phyloP scores from a whole-genome alignment of 1,139 yeast species.

The Debaryomyces sp. region DNA sequence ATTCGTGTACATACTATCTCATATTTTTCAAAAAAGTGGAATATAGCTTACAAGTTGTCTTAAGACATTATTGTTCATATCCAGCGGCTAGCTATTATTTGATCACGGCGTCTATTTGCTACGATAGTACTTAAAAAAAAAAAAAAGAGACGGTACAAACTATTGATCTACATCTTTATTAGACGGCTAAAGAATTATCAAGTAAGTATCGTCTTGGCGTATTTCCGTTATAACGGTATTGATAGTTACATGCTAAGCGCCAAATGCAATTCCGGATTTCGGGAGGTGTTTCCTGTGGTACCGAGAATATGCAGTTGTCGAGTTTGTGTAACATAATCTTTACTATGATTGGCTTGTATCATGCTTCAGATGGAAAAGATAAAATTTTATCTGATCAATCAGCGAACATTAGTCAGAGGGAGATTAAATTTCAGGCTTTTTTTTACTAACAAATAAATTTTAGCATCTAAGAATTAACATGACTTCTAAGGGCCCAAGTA shows the following conservation, averaged over 20 bases:
- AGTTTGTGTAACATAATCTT: slow-evolving; percentile 10
- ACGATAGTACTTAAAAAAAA: not conserved
- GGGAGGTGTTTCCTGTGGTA: not conserved
- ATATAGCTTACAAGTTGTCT: not conserved
- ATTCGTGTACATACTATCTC: not conserved
- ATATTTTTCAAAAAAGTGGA: not conserved
- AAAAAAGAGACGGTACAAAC: not conserved
- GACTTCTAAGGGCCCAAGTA: slow-evolving; percentile 31
- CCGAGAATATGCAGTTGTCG: slow-evolving; percentile 5
- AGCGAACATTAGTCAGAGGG: slow-evolving; percentile 5
- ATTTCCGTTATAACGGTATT: not conserved
- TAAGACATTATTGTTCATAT: not conserved
- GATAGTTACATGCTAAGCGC: not conserved
- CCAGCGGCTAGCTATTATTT: not conserved
- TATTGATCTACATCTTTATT: not conserved
- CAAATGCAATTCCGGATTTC: slow-evolving; percentile 6
- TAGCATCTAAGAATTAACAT: slow-evolving; percentile 12
- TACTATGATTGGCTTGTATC: slow-evolving; percentile 6
- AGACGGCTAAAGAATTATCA: not conserved
- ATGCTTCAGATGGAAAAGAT: slow-evolving; percentile 15
- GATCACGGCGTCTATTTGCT: not conserved
- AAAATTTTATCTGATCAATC: slow-evolving; percentile 17
- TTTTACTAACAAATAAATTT: slow-evolving; percentile 1
- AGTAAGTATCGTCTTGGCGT: not conserved
- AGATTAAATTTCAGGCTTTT: not conserved